Conservation (phyloP, 2,329 filamentous ascomycete genomes). For the Chrysoporthe puriensis region DNA sequence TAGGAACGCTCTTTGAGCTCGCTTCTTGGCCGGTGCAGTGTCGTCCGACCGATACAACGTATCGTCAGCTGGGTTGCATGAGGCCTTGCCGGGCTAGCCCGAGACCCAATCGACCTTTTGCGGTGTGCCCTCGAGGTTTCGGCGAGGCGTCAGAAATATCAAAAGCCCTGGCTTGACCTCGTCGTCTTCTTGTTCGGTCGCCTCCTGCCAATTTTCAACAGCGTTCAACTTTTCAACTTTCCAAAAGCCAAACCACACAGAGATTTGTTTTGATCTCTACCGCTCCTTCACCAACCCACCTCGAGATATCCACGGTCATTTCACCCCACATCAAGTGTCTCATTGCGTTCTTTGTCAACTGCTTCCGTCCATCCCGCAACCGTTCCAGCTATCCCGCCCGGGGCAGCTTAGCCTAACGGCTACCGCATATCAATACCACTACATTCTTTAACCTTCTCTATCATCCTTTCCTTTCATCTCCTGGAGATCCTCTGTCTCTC, state of each 20-base stretch:
- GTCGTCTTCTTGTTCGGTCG: neutral
- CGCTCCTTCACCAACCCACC: neutral
- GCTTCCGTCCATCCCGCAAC: conserved; percentile 3
- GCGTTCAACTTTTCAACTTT: neutral
- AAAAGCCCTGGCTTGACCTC: neutral
- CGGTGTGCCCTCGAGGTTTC: neutral
- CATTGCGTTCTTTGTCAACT: conserved; percentile 10
- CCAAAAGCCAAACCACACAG: neutral
- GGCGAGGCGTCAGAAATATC: conserved; percentile 2
- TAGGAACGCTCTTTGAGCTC: neutral
- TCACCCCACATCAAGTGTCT: conserved; percentile 6
- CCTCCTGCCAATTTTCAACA: neutral
- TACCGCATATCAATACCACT: neutral
- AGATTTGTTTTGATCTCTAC: neutral
- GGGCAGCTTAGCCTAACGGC: conserved; percentile 6
- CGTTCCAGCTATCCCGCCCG: conserved; percentile 12
- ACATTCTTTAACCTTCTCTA: neutral
- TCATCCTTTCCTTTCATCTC: neutral
- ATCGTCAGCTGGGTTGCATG: neutral
- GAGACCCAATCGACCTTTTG: neutral
- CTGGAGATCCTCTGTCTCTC: neutral
- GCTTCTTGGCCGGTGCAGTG: neutral
- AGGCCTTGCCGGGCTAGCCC: neutral
- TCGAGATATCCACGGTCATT: neutral
- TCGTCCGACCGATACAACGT: conserved; percentile 2